phyloP scores from a whole-genome alignment of 192 early-diverging fungal genomes.

The Backusella macrospora region DNA sequence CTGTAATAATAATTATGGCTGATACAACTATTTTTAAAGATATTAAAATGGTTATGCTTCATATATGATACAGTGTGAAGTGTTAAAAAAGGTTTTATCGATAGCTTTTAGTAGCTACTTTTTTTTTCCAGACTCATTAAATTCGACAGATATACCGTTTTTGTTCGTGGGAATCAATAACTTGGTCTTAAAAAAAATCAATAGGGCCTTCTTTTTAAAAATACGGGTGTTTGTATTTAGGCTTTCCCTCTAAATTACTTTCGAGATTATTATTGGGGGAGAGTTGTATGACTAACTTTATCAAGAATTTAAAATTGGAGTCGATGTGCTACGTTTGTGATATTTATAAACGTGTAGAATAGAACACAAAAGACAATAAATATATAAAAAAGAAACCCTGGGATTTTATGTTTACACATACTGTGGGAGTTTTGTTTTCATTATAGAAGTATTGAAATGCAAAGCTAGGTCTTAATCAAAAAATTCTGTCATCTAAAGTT shows the following conservation, averaged over 20 bases:
- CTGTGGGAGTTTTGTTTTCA: conserved; percentile 3
- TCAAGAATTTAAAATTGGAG: conserved; percentile 9
- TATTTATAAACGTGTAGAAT: neutral
- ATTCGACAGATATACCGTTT: conserved; percentile 7
- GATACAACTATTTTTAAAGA: neutral
- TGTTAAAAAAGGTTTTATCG: neutral
- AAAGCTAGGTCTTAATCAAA: neutral
- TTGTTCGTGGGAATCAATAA: conserved; percentile 8
- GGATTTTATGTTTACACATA: neutral
- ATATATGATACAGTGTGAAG: neutral
- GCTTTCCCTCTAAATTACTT: neutral
- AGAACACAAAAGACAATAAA: neutral
- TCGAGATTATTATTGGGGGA: neutral
- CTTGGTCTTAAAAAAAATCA: neutral
- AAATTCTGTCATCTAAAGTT: conserved; percentile 8
- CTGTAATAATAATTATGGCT: no score
- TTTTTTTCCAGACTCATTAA: neutral
- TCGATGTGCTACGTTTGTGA: neutral
- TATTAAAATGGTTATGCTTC: neutral
- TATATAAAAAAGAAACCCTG: neutral
- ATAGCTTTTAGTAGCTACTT: neutral
- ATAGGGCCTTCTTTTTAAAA: neutral
- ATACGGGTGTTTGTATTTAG: neutral
- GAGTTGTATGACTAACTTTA: conserved; percentile 7
- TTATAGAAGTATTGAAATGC: neutral